These are phyloP conservation scores for Tetrahymena thermophila DNA, from an alignment of 73 alveolate species.

Conservation along the genomic window DNA sequence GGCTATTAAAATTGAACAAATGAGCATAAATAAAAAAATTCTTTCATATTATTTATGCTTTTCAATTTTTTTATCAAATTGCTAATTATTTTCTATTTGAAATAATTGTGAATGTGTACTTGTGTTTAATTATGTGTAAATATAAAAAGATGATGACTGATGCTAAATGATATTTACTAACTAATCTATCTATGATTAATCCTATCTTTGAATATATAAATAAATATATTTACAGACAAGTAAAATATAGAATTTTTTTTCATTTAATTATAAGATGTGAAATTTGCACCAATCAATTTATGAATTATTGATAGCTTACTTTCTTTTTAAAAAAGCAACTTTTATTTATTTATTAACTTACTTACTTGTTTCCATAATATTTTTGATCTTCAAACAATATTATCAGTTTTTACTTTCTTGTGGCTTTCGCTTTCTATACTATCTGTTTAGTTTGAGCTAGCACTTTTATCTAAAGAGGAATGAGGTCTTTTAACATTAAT, in stretches of 20 bases:
- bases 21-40: no score
- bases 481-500: not conserved
- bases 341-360: no score
- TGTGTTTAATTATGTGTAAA: not conserved
- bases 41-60: no score
- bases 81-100: not conserved
- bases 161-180: not conserved
- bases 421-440: not conserved
- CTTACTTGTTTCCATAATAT: no score
- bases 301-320: not conserved
- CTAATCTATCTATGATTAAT: not conserved
- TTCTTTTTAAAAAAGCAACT: not conserved
- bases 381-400: not conserved
- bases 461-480: not conserved
- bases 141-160: not conserved
- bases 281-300: not conserved
- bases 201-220: not conserved
- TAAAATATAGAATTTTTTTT: not conserved
- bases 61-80: no score
- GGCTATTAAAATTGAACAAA: not conserved
- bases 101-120: not conserved
- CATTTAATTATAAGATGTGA: not conserved
- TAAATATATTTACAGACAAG: not conserved
- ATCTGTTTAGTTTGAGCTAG: not conserved
- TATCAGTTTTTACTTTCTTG: not conserved